These are phyloP conservation scores for Juncus inflexus DNA, from an alignment of 176 grass and related monocot species.

Conservation along the genomic window DNA sequence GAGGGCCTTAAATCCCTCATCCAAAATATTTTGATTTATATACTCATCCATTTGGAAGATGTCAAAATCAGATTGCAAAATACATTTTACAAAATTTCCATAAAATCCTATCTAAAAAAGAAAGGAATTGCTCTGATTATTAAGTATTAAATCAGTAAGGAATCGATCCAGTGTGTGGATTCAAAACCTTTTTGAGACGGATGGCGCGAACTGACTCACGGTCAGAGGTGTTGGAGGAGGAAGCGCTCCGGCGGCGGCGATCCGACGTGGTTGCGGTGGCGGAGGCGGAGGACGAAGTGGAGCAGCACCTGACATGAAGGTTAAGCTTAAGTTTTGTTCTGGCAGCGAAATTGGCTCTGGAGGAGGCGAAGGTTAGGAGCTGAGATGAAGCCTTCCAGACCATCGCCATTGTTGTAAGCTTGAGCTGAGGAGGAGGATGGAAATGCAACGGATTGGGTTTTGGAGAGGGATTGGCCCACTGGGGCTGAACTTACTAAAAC, in stretches of 20 bases:
- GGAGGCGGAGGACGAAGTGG: conserved; percentile 9
- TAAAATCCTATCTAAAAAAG: not conserved
- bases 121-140: not conserved
- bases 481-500: not conserved
- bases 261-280: conserved; percentile 21
- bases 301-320: conserved; percentile 30
- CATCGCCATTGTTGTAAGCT: conserved; percentile 30
- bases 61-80: too few relatives aligned
- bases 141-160: not conserved
- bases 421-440: not conserved
- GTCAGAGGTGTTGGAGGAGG: conserved; percentile 70
- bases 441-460: not conserved
- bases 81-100: not conserved
- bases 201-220: conserved; percentile 89
- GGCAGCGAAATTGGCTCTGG: conserved; percentile 26
- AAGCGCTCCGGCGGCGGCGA: conserved; percentile 51
- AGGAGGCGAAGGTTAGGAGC: conserved; percentile 42
- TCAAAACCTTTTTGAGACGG: conserved; percentile 68
- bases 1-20: not conserved
- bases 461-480: too few relatives aligned
- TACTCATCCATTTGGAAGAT: too few relatives aligned
- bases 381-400: conserved; percentile 70
- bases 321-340: conserved; percentile 23
- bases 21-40: not conserved
- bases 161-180: not conserved